Evolutionary conservation across 192 early-diverging fungal genomes (phyloP).

Genomic region (Backusella morwellensis): DNA sequence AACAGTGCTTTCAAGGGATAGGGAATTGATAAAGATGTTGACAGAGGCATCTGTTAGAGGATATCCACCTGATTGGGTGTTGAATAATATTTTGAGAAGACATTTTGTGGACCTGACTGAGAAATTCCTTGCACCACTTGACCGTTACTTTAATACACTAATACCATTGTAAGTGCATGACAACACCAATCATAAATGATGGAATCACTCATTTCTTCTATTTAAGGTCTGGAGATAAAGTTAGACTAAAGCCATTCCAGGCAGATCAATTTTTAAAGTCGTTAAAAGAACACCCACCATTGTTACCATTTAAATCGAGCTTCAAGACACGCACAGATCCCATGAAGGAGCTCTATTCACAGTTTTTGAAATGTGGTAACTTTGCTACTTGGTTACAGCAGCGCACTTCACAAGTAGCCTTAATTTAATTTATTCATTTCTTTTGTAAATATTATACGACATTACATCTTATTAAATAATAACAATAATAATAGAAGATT

Average conservation of each 20-base stretch:
- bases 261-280: conserved; percentile 67
- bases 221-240: background rate
- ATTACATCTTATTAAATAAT: background rate
- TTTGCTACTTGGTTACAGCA: conserved; percentile 95
- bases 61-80: conserved; percentile 64
- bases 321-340: conserved; percentile 58
- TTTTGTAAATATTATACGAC: background rate
- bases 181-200: too few relatives aligned
- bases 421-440: background rate
- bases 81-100: conserved; percentile 90
- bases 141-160: conserved; percentile 88
- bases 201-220: background rate
- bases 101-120: conserved; percentile 94
- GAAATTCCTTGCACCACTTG: conserved; percentile 89
- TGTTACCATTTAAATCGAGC: conserved; percentile 45
- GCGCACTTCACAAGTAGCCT: conserved; percentile 44
- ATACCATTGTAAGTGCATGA: conserved; percentile 57
- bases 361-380: conserved; percentile 91
- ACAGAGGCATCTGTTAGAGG: conserved; percentile 73
- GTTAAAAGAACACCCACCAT: conserved; percentile 54
- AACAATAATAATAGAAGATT: background rate
- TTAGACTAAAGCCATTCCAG: conserved; percentile 69
- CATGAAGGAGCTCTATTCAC: conserved; percentile 77
- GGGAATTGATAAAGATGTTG: conserved; percentile 73
- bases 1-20: conserved; percentile 80